Conservation (phyloP, 768 basidiomycete species). For the Macrocybe gigantea region DNA sequence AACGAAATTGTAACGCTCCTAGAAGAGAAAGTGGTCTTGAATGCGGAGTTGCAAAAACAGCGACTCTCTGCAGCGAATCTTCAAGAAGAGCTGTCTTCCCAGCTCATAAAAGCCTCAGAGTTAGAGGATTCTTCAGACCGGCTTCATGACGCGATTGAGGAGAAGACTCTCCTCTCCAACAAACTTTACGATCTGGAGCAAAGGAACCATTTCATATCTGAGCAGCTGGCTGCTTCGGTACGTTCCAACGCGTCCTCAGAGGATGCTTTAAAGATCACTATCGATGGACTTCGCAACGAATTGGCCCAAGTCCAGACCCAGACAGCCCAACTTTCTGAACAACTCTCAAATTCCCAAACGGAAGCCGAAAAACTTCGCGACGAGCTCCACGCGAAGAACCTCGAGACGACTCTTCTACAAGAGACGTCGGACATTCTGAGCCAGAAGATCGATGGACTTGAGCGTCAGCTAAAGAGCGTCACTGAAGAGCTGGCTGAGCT, state of each 20-base stretch:
- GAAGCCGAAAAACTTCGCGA: background rate
- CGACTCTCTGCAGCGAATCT: background rate
- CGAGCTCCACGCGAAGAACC: background rate
- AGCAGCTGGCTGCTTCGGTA: slow-evolving; percentile 4
- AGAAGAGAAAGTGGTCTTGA: background rate
- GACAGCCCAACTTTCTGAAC: slow-evolving; percentile 1
- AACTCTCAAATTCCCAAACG: background rate
- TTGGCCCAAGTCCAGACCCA: background rate
- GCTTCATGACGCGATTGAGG: background rate
- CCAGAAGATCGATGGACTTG: slow-evolving; percentile 8
- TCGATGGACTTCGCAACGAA: background rate
- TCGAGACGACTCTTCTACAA: slow-evolving; percentile 1
- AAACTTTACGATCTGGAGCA: slow-evolving; percentile 4
- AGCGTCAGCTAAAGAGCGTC: slow-evolving; percentile 8
- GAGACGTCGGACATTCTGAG: slow-evolving; percentile 7
- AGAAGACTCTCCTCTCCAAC: background rate
- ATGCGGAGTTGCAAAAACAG: background rate
- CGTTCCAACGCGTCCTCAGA: slow-evolving; percentile 4
- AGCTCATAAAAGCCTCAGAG: background rate
- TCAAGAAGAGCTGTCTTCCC: background rate
- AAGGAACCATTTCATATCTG: slow-evolving; percentile 3
- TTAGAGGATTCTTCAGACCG: background rate
- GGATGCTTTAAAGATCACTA: slow-evolving; percentile 2
- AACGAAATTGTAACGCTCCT: too few species aligned
- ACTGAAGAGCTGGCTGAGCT: slow-evolving; percentile 7